A percentile compares a stretch with the other conserved stretches of the same genome.
These are phyloP conservation scores for Dioscorea dumetorum DNA, from an alignment of 106 monocot genomes.

Conservation along the genomic window DNA sequence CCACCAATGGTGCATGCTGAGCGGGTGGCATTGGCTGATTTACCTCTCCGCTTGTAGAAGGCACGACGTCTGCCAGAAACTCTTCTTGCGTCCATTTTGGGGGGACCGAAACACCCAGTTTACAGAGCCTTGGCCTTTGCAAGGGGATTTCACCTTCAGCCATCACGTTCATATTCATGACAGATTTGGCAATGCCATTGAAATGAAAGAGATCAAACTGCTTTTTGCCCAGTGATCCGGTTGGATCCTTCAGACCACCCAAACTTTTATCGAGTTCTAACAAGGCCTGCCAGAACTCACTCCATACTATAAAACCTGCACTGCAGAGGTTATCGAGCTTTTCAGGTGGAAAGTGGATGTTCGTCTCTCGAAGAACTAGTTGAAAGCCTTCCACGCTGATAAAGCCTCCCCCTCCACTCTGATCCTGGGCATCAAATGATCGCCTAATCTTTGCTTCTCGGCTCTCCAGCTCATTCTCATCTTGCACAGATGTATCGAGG, in stretches of 20 bases:
- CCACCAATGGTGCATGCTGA: conserved; percentile 90
- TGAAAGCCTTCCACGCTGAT: conserved; percentile 74
- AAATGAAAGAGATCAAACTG: conserved; percentile 84
- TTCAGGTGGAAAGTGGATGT: conserved; percentile 48
- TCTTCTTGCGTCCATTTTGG: conserved; percentile 12
- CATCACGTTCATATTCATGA: background rate
- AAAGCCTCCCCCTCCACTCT: conserved; percentile 96
- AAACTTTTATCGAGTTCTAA: conserved; percentile 61
- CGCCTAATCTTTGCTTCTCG: conserved; percentile 58
- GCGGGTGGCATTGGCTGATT: background rate
- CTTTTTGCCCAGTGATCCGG: conserved; percentile 14
- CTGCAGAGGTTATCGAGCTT: conserved; percentile 46
- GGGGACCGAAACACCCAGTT: conserved; percentile 5
- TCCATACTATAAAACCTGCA: conserved; percentile 81
- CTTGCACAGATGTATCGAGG: conserved; percentile 35
- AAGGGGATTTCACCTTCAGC: conserved; percentile 2
- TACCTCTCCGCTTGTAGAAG: background rate
- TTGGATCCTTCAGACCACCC: background rate
- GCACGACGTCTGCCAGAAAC: background rate
- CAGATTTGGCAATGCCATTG: conserved; percentile 58
- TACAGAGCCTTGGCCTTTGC: conserved; percentile 10
- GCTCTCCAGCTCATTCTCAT: conserved; percentile 21
- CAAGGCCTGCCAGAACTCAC: conserved; percentile 89
- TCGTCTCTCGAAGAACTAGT: conserved; percentile 57
- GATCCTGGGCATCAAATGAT: conserved; percentile 76